phyloP scores from a whole-genome alignment of 2,329 filamentous ascomycete genomes.

The Ceratocystis colombiana region DNA sequence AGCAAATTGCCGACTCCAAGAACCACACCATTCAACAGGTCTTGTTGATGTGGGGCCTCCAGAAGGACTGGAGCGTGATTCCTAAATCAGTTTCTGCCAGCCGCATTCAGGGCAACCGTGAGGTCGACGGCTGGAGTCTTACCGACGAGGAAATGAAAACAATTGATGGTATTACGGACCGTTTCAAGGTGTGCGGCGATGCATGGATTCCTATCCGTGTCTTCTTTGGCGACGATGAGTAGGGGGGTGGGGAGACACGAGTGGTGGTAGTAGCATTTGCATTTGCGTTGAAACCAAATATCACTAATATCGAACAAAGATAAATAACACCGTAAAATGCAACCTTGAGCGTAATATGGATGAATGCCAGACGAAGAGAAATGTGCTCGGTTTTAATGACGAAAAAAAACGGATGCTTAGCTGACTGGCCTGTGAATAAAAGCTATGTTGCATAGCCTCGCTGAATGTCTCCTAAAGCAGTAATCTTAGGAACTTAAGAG shows the following conservation, averaged over 20 bases:
- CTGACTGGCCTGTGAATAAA: too few relatives aligned
- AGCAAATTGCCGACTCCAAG: conserved; percentile 53
- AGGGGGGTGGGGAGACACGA: conserved; percentile 28
- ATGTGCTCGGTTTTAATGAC: too few relatives aligned
- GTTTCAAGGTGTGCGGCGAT: conserved; percentile 76
- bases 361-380: too few relatives aligned
- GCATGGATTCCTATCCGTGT: conserved; percentile 65
- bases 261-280: not conserved
- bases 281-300: not conserved
- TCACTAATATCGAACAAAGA: not conserved
- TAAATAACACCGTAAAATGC: not conserved
- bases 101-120: conserved; percentile 67
- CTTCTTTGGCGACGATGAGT: conserved; percentile 77
- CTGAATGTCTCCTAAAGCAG: too few relatives aligned
- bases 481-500: too few relatives aligned
- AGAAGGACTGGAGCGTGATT: conserved; percentile 73
- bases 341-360: not conserved
- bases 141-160: conserved; percentile 60
- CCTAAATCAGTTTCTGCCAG: conserved; percentile 69
- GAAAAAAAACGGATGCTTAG: too few relatives aligned
- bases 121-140: conserved; percentile 63
- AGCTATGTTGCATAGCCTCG: too few relatives aligned
- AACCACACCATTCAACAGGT: conserved; percentile 65
- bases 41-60: conserved; percentile 68
- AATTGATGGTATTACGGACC: conserved; percentile 57